These are phyloP conservation scores for Colletotrichum phormii DNA, from an alignment of 2,329 filamentous ascomycete species.

Conservation along the genomic window DNA sequence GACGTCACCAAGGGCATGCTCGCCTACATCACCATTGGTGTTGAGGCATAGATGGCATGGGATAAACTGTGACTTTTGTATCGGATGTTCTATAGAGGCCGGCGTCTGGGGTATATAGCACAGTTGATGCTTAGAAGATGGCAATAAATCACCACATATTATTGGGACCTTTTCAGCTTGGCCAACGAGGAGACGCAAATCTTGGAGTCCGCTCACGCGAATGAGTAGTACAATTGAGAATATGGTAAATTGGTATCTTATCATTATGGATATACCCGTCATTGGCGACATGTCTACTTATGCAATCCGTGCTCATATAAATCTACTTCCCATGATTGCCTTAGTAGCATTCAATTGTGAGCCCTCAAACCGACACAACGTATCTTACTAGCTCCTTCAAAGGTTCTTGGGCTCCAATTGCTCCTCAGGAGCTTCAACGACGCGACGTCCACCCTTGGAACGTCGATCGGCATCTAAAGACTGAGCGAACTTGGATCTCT, in stretches of 20 bases:
- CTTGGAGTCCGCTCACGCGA: background rate
- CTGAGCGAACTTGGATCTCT: slow-evolving; percentile 36
- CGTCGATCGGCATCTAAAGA: slow-evolving; percentile 24
- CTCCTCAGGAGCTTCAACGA: slow-evolving; percentile 7
- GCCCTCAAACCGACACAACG: too few relatives aligned
- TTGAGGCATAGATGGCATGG: slow-evolving; percentile 7
- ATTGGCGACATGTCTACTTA: background rate
- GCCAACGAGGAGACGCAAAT: background rate
- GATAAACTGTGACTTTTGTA: background rate
- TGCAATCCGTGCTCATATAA: background rate
- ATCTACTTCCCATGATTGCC: too few relatives aligned
- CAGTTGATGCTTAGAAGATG: background rate
- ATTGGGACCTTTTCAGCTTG: background rate
- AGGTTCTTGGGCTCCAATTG: slow-evolving; percentile 23
- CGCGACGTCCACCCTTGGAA: slow-evolving; percentile 18
- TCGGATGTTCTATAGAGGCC: background rate
- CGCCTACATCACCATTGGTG: slow-evolving; percentile 25
- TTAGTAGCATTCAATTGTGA: background rate
- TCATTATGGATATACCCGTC: background rate
- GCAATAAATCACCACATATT: background rate
- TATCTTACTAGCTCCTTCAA: background rate
- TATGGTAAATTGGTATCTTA: background rate
- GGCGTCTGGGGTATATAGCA: background rate
- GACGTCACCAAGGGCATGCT: slow-evolving; percentile 30
- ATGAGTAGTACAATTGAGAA: background rate